Base-by-base conservation (phyloP, 75 land plant genomes). In the Sequoiadendron giganteum region DNA sequence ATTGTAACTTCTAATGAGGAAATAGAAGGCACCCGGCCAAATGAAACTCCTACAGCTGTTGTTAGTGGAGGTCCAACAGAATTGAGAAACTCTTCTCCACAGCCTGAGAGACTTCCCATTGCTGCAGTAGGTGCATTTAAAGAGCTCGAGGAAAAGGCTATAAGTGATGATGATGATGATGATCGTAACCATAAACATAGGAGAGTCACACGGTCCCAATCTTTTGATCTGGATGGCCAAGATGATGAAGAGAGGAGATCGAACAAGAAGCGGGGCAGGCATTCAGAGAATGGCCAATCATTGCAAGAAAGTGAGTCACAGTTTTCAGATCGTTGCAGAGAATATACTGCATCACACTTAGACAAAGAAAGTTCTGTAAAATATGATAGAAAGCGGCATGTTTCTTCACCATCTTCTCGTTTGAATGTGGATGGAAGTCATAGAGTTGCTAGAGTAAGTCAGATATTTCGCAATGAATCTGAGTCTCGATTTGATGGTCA, bases 151-250 rank as follows among this genome's bases (percentile, higher is more conserved):
- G 93, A 90, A 52, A 95, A 95, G 81, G 96, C 93, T 85, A 83
- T 92, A 39, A 95, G 94, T 91, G 97, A 95, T 84, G 98, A 95
- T 85, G 96, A 96, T 75, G 98, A 96, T 90, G 98, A 97, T 90
- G 99, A 98, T 87, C 96, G 99, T 49, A 98, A 98, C 73, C 99
- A 98, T 86, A 98, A 98, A 93, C 99, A 98, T 86, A 95, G 95
- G 84, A 90, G 96, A 85, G 97, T 95, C 16, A 87, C 94, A 8
- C 92, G 91, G 54, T 94, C 99, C 84, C 90, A 90, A 9, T 96
- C 96, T 85, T 89, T 87, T 52, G 96, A 93, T 68, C 87, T 90
- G 72, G 95, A 94, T 91, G 56, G 78, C 32, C 83, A 81, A 10
- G 91, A 90, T 9, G 91, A 77, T 40, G 86, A 87, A 80, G 84